phyloP scores from a whole-genome alignment of 2,329 filamentous ascomycete species.

The Alternaria ventricosa region DNA sequence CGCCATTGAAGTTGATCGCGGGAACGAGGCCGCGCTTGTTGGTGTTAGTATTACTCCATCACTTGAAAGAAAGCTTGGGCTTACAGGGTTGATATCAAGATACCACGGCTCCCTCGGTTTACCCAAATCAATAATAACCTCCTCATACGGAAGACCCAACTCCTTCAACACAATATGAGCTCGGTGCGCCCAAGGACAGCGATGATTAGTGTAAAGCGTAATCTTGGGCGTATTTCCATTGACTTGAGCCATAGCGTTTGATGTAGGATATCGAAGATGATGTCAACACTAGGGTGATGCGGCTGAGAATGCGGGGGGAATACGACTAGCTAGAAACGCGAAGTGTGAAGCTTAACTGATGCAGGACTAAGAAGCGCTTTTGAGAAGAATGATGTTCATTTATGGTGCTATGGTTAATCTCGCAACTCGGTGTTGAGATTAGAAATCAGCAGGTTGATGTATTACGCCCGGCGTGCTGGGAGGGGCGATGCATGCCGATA shows the following conservation, averaged over 20 bases:
- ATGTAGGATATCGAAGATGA: slow-evolving; percentile 1
- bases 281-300: background rate
- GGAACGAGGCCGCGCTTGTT: slow-evolving; percentile 74
- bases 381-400: background rate
- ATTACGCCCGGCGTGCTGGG: slow-evolving; percentile 26
- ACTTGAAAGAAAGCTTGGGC: background rate
- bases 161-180: slow-evolving; percentile 75
- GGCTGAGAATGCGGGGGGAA: background rate
- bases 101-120: slow-evolving; percentile 75
- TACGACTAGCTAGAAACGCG: background rate
- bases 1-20: slow-evolving; percentile 65
- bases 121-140: slow-evolving; percentile 74
- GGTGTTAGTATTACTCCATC: background rate
- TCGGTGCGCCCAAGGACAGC: slow-evolving; percentile 77
- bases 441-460: slow-evolving; percentile 28
- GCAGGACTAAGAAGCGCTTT: background rate
- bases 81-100: slow-evolving; percentile 73
- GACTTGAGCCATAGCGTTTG: slow-evolving; percentile 24
- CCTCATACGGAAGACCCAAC: slow-evolving; percentile 69
- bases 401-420: background rate
- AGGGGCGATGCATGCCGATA: slow-evolving; percentile 10
- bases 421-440: slow-evolving; percentile 19
- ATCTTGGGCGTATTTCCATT: slow-evolving; percentile 56
- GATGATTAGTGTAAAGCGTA: slow-evolving; percentile 73
- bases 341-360: background rate